Evolutionary conservation across 352 stramenopile species (phyloP).

Genomic region (Pythium diclinum): DNA sequence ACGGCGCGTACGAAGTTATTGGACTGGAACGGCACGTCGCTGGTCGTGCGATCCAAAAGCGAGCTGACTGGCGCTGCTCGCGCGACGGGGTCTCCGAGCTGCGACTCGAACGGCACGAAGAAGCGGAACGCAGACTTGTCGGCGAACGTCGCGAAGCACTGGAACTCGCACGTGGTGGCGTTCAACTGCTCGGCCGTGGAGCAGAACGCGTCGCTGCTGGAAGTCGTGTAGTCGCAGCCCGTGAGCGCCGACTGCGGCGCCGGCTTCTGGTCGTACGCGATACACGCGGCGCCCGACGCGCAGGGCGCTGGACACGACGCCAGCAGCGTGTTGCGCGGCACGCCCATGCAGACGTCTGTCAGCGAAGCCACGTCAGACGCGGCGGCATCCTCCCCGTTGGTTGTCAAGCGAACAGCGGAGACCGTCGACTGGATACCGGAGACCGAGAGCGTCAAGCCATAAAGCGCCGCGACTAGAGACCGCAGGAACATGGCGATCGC

Average conservation of each 20-base stretch:
- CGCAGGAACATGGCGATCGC: neutral
- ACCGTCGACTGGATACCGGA: neutral
- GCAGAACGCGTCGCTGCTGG: neutral
- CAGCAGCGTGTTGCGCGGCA: slow-evolving; percentile 1
- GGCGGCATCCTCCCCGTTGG: neutral
- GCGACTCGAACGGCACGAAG: neutral
- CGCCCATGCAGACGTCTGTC: neutral
- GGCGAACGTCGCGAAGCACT: neutral
- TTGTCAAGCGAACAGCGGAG: too few species aligned
- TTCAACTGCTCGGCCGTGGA: neutral
- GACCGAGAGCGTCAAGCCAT: neutral
- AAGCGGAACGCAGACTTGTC: neutral
- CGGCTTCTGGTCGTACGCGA: neutral
- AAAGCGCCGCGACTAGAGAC: neutral
- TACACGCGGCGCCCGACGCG: neutral
- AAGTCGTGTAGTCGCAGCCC: neutral
- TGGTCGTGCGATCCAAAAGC: neutral
- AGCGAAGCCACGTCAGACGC: neutral
- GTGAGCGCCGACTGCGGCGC: neutral
- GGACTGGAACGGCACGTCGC: neutral
- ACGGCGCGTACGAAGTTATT: neutral
- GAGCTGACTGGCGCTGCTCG: neutral
- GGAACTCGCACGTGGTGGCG: neutral
- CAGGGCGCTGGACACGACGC: neutral
- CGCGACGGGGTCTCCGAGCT: neutral